phyloP scores from a whole-genome alignment of 257 asterid genomes.

The Echium plantagineum region DNA sequence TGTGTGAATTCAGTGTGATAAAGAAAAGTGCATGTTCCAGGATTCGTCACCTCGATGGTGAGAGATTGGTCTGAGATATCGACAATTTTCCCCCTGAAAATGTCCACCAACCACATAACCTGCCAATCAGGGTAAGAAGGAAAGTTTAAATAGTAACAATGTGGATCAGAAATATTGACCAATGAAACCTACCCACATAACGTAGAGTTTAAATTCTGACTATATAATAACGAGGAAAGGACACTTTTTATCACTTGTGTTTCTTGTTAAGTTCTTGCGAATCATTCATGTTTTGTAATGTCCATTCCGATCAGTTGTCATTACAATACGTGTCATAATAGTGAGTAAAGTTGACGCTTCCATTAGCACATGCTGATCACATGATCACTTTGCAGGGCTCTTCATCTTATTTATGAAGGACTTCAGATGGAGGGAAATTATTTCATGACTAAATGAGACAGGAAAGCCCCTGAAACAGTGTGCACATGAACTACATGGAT shows the following conservation, averaged over 20 bases:
- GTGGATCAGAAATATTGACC: constrained; percentile 2
- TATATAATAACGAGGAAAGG: too few species aligned
- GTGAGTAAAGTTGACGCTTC: not conserved
- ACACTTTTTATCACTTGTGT: not conserved
- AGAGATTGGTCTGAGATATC: constrained; percentile 85
- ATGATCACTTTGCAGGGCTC: too few species aligned
- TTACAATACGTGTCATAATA: not conserved
- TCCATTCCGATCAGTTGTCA: not conserved
- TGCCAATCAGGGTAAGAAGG: constrained; percentile 19
- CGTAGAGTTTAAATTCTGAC: not conserved
- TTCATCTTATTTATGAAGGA: too few species aligned
- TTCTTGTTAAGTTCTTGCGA: not conserved
- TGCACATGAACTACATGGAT: too few species aligned
- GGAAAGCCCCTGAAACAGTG: too few species aligned
- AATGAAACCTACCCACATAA: not conserved
- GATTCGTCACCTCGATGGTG: constrained; percentile 74
- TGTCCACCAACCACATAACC: constrained; percentile 96
- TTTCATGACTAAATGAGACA: too few species aligned
- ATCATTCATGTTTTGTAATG: not conserved
- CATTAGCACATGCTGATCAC: not conserved
- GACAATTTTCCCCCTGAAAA: constrained; percentile 88
- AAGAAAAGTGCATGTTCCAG: constrained; percentile 1
- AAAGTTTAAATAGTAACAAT: constrained; percentile 5
- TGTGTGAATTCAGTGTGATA: not conserved
- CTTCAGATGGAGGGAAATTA: too few species aligned